Evolutionary conservation across 1,284 basidiomycete species (phyloP).

Genomic region (Austroboletus novae-zelandiae): DNA sequence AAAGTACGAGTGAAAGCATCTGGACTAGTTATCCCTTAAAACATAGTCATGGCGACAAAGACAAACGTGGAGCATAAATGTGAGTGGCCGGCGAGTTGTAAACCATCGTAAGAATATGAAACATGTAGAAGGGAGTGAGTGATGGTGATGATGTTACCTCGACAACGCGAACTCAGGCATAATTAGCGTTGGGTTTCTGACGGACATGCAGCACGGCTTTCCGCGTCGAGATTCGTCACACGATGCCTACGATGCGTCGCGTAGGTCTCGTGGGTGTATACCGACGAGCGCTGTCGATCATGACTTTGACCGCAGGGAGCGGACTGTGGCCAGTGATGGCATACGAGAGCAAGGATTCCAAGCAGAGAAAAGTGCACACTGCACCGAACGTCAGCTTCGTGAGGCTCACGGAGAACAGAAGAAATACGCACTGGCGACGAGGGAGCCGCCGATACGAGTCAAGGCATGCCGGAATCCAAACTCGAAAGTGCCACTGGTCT

Average conservation of each 20-base stretch:
- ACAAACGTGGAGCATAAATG: background rate
- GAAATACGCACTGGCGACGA: constrained; percentile 18
- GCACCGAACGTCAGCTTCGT: background rate
- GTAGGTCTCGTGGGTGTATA: background rate
- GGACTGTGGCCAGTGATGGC: constrained; percentile 4
- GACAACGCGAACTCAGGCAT: background rate
- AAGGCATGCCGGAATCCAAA: constrained; percentile 8
- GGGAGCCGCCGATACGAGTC: constrained; percentile 4
- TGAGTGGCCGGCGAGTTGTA: background rate
- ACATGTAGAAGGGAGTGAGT: background rate
- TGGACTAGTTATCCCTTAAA: too few relatives aligned
- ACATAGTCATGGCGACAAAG: background rate
- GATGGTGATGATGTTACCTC: too few relatives aligned
- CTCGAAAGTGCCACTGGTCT: background rate
- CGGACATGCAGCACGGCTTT: too few relatives aligned
- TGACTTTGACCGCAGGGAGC: background rate
- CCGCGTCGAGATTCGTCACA: too few relatives aligned
- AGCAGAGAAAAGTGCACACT: constrained; percentile 12
- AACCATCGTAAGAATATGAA: background rate
- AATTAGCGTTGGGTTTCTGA: too few relatives aligned
- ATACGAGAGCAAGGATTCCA: constrained; percentile 19
- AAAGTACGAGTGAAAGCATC: background rate
- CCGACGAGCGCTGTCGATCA: background rate
- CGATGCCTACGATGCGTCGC: background rate
- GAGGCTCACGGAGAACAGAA: constrained; percentile 3